phyloP scores from a whole-genome alignment of 805 yeast genomes.

The Saturnispora saitoi region DNA sequence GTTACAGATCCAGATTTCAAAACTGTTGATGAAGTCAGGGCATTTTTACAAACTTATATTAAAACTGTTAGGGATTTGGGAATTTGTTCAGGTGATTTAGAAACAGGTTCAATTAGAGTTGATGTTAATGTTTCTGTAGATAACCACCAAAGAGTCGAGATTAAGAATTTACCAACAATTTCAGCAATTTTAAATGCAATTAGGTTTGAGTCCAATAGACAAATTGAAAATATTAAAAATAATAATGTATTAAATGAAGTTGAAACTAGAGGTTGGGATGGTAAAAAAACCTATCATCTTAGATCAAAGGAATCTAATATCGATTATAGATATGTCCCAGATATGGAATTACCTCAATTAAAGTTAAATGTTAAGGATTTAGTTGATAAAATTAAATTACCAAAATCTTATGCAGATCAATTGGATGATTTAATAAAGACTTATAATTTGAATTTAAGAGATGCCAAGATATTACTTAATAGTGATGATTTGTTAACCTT shows the following conservation, averaged over 20 bases:
- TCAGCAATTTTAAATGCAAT: slow-evolving; percentile 74
- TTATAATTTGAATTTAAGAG: slow-evolving; percentile 54
- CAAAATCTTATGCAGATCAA: slow-evolving; percentile 54
- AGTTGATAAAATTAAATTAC: slow-evolving; percentile 37
- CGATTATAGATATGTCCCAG: slow-evolving; percentile 93
- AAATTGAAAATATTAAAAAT: slow-evolving; percentile 35
- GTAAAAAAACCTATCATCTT: slow-evolving; percentile 52
- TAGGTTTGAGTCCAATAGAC: slow-evolving; percentile 64
- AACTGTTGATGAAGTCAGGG: slow-evolving; percentile 55
- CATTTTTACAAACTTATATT: slow-evolving; percentile 77
- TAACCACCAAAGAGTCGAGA: slow-evolving; percentile 67
- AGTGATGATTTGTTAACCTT: slow-evolving; percentile 42
- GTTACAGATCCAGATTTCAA: slow-evolving; percentile 86
- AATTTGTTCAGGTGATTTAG: slow-evolving; percentile 84
- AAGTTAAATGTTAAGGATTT: slow-evolving; percentile 36
- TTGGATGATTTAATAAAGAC: slow-evolving; percentile 43
- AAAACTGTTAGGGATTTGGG: slow-evolving; percentile 56
- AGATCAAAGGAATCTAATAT: slow-evolving; percentile 74
- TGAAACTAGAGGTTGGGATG: slow-evolving; percentile 94
- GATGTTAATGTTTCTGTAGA: slow-evolving; percentile 88
- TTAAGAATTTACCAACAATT: slow-evolving; percentile 82
- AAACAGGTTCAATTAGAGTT: slow-evolving; percentile 89
- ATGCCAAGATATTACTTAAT: slow-evolving; percentile 61
- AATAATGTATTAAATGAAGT: slow-evolving; percentile 11
- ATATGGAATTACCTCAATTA: slow-evolving; percentile 72